These are phyloP conservation scores for Smallanthus sonchifolius DNA, from an alignment of 129 eudicot genomes.

Conservation along the genomic window DNA sequence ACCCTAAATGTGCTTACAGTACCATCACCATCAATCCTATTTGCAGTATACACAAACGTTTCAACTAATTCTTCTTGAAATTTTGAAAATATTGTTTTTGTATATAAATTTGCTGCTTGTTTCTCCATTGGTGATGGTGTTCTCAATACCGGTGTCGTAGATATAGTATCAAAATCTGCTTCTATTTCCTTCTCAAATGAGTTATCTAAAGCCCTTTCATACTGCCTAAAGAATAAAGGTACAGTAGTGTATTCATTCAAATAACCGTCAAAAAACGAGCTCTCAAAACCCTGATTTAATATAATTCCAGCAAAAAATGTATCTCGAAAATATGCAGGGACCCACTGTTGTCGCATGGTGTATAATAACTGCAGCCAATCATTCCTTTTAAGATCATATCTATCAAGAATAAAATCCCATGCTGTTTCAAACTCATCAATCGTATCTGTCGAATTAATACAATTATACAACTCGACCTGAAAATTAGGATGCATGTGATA, in stretches of 20 bases:
- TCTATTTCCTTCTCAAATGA: constrained; percentile 76
- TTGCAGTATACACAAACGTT: constrained; percentile 89
- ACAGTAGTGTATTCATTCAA: constrained; percentile 72
- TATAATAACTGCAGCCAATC: constrained; percentile 74
- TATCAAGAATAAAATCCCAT: constrained; percentile 62
- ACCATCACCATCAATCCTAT: constrained; percentile 69
- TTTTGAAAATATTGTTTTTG: constrained; percentile 61
- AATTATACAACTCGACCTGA: constrained; percentile 74
- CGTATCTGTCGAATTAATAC: constrained; percentile 70
- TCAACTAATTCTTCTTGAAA: constrained; percentile 93
- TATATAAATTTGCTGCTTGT: constrained; percentile 78
- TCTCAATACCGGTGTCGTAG: constrained; percentile 61
- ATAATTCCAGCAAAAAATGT: constrained; percentile 62
- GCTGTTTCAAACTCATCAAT: constrained; percentile 69
- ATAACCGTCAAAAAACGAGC: constrained; percentile 79
- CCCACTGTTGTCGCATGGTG: constrained; percentile 64
- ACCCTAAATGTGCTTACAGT: constrained; percentile 71
- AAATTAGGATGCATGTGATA: constrained; percentile 67
- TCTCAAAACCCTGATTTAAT: constrained; percentile 45
- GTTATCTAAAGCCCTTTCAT: constrained; percentile 83
- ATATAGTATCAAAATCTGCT: constrained; percentile 75
- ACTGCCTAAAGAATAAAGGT: constrained; percentile 90
- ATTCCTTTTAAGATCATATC: constrained; percentile 68
- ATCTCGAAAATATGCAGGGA: constrained; percentile 74
- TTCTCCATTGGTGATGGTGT: constrained; percentile 98